Evolutionary conservation across 2,329 filamentous ascomycete genomes (phyloP), one percentile per base, ranked within the genome.

Genomic region (Cladosporium sp.): DNA sequence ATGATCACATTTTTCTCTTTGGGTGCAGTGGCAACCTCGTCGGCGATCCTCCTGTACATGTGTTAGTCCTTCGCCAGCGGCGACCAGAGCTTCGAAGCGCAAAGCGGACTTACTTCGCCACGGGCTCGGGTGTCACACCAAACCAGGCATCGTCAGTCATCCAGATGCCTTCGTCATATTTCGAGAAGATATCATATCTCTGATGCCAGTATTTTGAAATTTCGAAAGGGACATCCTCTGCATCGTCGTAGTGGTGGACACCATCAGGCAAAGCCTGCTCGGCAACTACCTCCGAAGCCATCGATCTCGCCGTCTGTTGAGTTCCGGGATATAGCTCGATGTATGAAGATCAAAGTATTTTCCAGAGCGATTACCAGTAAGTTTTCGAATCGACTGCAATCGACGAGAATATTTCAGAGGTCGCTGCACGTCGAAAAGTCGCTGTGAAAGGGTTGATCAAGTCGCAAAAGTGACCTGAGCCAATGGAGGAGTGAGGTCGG

Each of bases 101-200:
- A 19, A 45, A 25, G 35, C 56, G 55, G 53, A 75, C 80, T 67
- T 78, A 94, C 90, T 81, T 85, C 60, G 94, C 94, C 25, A 99
- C 84, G 4, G 90, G 89, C 72, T 99, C 93, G 13, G 94, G 92
- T 0, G 95, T 99, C 7, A 97, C 92, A 56, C 92, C 94, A 71
- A 94, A 99, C 94, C 94, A 99, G 55, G 91, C 89, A 74, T 93
- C 88, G 71, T 96, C 87, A 0, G 95, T 99, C 80, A 99, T 85
- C 78, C 86, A 88, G 64, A 99, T 83, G 56, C 91, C 93, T 58
- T 92, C 82, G 70, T 97, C 88, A 70, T 97, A 99, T 65, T 82
- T 82, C 15, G 87, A 87, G 75, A 96, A 99, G 63, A 99, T 89
- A 53, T 86, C 87, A 72, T 94, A 87, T 59, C 94, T 84, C 69